Evolutionary conservation across 2,329 filamentous ascomycete genomes (phyloP), one percentile per base, ranked within the genome.

Genomic region (Fusarium irregulare): DNA sequence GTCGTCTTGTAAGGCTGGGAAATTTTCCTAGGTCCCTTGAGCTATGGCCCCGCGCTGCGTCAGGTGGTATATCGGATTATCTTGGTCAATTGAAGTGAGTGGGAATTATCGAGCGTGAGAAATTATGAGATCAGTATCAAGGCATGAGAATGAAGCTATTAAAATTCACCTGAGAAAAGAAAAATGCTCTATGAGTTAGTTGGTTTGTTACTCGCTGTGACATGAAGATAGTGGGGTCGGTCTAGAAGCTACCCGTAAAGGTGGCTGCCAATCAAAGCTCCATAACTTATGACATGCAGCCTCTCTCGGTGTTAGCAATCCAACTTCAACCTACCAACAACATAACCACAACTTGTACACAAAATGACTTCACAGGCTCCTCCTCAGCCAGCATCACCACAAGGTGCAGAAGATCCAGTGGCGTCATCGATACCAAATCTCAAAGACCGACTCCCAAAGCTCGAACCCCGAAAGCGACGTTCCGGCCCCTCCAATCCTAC

Each of bases 391-490:
- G 28, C 56, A 5, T 44, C 70, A 12, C 46, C 63, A n/a, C 59
- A 64, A 34, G 50, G 61, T 21, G 48, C 48, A 32, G 55, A 63
- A 40, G 50, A 76, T 9, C 50, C 73, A 37, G 50, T 45, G 40
- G 56, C 66, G 27, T 53, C 76, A 13, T 58, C 73, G 32, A 77
- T 78, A 51, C 75, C 78, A 28, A 77, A 74, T 44, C 76, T 81
- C 28, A 87, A 84, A 75, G 81, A 87, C 74, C 85, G 83, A 65
- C 85, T 93, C 44, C 91, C 91, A 32, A 92, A 89, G 76, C 84
- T 93, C 65, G 86, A 91, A 75, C 89, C 91, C 30, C 87, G 91
- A 63, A 85, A 85, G 64, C 85, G 87, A 64, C 84, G 86, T 64
- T 77, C 82, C 64, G 78, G 82, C 66, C 80, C 84, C 28, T 77